Conservation (phyloP, 306 rosid genomes). For the Ceratonia siliqua region DNA sequence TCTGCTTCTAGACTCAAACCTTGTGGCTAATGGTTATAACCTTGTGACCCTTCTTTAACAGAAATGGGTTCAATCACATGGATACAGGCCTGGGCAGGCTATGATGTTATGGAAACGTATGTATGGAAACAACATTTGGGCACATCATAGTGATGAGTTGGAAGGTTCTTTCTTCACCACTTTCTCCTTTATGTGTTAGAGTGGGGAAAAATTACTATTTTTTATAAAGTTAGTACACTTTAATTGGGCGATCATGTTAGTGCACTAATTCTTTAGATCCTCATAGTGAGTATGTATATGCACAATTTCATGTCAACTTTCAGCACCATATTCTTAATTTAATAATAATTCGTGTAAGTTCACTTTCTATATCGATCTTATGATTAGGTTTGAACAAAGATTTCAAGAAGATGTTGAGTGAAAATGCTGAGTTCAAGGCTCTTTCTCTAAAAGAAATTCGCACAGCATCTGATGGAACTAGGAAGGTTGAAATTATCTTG, state of each 20-base stretch:
- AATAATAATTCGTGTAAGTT: not conserved
- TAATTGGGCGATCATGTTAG: not conserved
- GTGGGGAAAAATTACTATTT: not conserved
- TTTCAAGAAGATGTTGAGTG: slow-evolving; percentile 79
- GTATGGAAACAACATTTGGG: slow-evolving; percentile 84
- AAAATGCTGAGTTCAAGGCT: slow-evolving; percentile 73
- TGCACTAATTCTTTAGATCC: slow-evolving; percentile 19
- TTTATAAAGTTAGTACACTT: not conserved
- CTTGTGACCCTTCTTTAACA: slow-evolving; percentile 30
- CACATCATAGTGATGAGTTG: slow-evolving; percentile 65
- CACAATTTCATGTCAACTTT: slow-evolving; percentile 8
- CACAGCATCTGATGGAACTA: slow-evolving; percentile 81
- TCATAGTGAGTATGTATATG: slow-evolving; percentile 5
- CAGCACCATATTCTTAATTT: not conserved
- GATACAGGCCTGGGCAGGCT: slow-evolving; percentile 89
- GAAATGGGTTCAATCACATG: slow-evolving; percentile 88
- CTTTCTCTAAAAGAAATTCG: slow-evolving; percentile 61
- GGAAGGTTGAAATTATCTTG: slow-evolving; percentile 66
- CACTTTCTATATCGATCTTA: not conserved
- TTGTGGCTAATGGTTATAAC: slow-evolving; percentile 7
- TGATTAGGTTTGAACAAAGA: slow-evolving; percentile 77
- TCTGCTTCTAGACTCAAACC: not conserved
- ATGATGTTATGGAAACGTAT: slow-evolving; percentile 92
- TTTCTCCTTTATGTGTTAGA: slow-evolving; percentile 3
- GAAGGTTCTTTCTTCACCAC: slow-evolving; percentile 56